Evolutionary conservation across 1,284 basidiomycete genomes (phyloP).

Genomic region (Heimioporus retisporus): DNA sequence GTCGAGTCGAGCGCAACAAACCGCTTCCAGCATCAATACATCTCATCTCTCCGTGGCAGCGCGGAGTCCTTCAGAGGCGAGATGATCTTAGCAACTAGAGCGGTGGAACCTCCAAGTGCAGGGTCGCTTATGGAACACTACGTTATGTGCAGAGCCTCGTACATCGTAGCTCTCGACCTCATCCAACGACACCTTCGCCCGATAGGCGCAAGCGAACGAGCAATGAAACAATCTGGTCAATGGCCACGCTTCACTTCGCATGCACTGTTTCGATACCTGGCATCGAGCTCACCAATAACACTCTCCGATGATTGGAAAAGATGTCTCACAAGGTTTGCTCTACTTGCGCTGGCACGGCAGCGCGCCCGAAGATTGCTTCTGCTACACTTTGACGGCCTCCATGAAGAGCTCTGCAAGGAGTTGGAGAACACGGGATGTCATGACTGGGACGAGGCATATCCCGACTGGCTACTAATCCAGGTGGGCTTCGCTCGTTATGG

Average conservation of each 20-base stretch:
- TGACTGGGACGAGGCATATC: too few species aligned
- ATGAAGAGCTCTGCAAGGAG: conserved; percentile 31
- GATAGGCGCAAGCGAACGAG: too few species aligned
- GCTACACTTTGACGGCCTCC: conserved; percentile 4
- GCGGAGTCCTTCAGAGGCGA: conserved; percentile 15
- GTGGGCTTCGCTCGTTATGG: neutral
- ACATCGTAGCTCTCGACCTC: too few species aligned
- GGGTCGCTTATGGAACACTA: conserved; percentile 26
- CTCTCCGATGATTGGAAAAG: conserved; percentile 38
- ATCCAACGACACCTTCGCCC: too few species aligned
- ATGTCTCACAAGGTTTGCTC: conserved; percentile 38
- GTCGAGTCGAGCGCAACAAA: neutral
- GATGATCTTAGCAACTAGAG: too few species aligned
- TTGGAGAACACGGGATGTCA: too few species aligned
- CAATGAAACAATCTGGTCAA: too few species aligned
- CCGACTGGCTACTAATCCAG: too few species aligned
- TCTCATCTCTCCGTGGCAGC: neutral
- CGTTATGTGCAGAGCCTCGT: neutral
- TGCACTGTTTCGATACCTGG: conserved; percentile 36
- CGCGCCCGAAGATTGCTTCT: conserved; percentile 18
- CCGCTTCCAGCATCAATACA: neutral
- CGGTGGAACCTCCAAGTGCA: neutral
- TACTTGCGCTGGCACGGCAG: conserved; percentile 28
- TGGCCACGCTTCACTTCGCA: conserved; percentile 18
- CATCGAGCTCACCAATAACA: conserved; percentile 20